Percentiles rank a stretch among this genome's conserved stretches.
phyloP scores from a whole-genome alignment of 306 rosid species.

The Delonix regia region DNA sequence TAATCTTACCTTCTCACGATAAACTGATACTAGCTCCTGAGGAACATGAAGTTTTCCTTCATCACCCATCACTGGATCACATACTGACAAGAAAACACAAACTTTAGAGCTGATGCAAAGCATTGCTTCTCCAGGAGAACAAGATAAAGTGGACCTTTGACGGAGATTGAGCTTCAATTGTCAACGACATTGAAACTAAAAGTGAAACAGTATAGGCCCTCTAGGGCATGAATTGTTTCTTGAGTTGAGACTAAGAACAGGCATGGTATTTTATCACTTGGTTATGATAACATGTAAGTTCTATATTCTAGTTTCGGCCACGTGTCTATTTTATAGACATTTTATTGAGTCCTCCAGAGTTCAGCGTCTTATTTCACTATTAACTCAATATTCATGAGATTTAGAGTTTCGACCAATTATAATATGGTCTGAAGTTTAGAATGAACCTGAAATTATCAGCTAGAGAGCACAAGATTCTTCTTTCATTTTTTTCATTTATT shows the following conservation, averaged over 20 bases:
- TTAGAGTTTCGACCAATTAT: not conserved
- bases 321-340: not conserved
- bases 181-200: conserved; percentile 10
- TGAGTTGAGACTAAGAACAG: not conserved
- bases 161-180: conserved; percentile 19
- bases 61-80: conserved; percentile 99
- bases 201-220: not conserved
- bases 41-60: conserved; percentile 97
- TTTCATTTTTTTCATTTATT: not conserved
- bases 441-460: not conserved
- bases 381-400: not conserved
- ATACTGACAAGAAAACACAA: conserved; percentile 54
- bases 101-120: conserved; percentile 32
- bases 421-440: not conserved
- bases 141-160: not conserved
- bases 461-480: not conserved
- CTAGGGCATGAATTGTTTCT: not conserved
- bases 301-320: not conserved
- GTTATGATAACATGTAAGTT: not conserved
- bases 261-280: not conserved
- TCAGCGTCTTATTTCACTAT: not conserved
- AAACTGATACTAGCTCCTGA: conserved; percentile 76
- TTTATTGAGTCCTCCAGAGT: not conserved
- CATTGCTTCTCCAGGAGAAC: not conserved
- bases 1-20: conserved; percentile 83